Evolutionary conservation across 768 basidiomycete genomes (phyloP).

Genomic region (Infundibulicybe gibba): DNA sequence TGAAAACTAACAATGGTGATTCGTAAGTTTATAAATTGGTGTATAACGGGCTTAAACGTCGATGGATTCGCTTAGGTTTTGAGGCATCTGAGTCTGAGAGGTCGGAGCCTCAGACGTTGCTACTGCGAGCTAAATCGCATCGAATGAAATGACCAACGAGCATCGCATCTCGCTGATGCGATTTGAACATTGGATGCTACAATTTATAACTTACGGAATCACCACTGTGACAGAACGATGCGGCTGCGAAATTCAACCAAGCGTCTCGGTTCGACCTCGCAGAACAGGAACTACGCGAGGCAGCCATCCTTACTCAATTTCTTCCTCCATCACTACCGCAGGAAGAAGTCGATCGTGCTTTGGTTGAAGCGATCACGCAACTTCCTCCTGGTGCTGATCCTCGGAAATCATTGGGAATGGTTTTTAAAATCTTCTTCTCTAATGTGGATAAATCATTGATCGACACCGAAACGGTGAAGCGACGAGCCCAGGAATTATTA

Average conservation of each 20-base stretch:
- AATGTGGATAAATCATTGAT: constrained; percentile 58
- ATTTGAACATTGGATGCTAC: no score
- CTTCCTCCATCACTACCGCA: constrained; percentile 60
- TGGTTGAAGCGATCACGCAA: constrained; percentile 36
- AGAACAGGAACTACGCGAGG: constrained; percentile 56
- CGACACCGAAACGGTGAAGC: constrained; percentile 53
- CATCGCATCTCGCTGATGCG: no score
- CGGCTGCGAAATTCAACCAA: constrained; percentile 49
- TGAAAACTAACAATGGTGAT: no score
- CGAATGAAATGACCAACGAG: no score
- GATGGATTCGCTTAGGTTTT: no score
- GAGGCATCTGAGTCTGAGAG: no score
- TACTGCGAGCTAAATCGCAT: no score
- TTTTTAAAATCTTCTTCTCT: constrained; percentile 64
- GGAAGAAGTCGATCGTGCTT: constrained; percentile 48
- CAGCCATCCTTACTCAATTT: constrained; percentile 47
- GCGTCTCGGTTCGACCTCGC: constrained; percentile 66
- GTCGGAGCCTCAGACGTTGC: no score
- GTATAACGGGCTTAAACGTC: no score
- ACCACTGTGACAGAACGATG: constrained; percentile 47
- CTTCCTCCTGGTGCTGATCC: constrained; percentile 20
- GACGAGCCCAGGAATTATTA: constrained; percentile 40
- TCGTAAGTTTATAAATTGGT: no score
- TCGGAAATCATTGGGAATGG: constrained; percentile 37
- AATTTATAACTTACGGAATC: no score